These are phyloP conservation scores for Torulaspora quercuum DNA, from an alignment of 805 yeast genomes.

Conservation along the genomic window DNA sequence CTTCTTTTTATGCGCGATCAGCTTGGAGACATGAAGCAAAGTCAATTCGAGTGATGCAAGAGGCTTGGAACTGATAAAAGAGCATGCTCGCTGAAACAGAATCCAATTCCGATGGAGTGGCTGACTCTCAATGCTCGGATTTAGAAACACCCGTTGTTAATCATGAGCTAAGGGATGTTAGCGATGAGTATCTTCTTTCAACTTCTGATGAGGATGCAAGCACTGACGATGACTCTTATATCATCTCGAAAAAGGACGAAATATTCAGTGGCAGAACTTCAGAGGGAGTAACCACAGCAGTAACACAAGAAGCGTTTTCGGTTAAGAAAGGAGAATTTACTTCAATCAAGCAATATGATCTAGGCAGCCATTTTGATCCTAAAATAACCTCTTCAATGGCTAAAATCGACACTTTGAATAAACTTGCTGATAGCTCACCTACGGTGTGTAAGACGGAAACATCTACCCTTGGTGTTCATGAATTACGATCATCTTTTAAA, in stretches of 20 bases:
- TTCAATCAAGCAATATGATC: constrained; percentile 19
- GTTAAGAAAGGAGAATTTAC: constrained; percentile 5
- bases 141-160: constrained; percentile 5
- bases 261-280: not conserved
- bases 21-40: no score
- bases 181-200: constrained; percentile 1
- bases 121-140: constrained; percentile 18
- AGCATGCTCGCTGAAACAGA: no score
- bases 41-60: no score
- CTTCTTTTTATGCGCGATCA: no score
- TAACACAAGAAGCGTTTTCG: not conserved
- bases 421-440: constrained; percentile 10
- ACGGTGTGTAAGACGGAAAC: not conserved
- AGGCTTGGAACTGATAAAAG: no score
- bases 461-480: not conserved
- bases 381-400: constrained; percentile 15
- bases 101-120: no score
- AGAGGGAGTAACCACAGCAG: no score
- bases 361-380: constrained; percentile 25
- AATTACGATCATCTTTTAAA: constrained; percentile 4
- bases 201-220: constrained; percentile 7
- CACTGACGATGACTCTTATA: constrained; percentile 1
- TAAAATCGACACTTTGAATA: constrained; percentile 9
- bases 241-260: not conserved
- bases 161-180: constrained; percentile 1